These are phyloP conservation scores for Podospora bellae-mahoneyi DNA, from an alignment of 495 filamentous ascomycete genomes.

Conservation along the genomic window DNA sequence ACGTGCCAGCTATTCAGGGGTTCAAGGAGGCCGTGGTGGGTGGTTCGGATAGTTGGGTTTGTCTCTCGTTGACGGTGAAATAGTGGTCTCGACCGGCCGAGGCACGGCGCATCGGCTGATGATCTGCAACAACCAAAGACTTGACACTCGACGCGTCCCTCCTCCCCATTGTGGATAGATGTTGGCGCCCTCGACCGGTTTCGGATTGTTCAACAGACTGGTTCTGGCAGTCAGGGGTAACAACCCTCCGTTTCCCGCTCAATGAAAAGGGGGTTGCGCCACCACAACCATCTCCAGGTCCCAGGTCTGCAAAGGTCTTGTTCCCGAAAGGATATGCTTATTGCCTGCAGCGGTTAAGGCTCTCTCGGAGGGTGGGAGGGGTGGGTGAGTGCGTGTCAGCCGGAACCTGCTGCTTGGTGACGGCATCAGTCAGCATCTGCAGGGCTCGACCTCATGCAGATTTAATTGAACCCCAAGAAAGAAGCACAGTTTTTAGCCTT, in stretches of 20 bases:
- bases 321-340: conserved; percentile 6
- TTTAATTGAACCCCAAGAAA: not conserved
- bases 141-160: not conserved
- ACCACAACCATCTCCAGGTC: not conserved
- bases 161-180: not conserved
- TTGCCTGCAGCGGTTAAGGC: not conserved
- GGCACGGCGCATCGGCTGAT: not conserved
- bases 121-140: not conserved
- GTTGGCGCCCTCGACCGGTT: not conserved
- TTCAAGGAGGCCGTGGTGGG: not conserved
- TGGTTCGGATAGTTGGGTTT: not conserved
- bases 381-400: not conserved
- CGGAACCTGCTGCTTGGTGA: conserved; percentile 12
- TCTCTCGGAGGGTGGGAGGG: not conserved
- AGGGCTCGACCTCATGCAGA: not conserved
- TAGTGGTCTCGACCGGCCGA: not conserved
- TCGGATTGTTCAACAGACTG: not conserved
- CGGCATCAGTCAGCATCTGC: conserved; percentile 10
- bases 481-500: not conserved
- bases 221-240: not conserved
- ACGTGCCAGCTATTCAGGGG: not conserved
- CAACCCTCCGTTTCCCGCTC: not conserved
- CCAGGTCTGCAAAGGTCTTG: conserved; percentile 1
- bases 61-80: not conserved
- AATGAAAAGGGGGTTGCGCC: not conserved